Percentiles rank a stretch among this genome's conserved stretches.
Evolutionary conservation across 129 eudicot species (phyloP).

Genomic region (Calendula officinalis): DNA sequence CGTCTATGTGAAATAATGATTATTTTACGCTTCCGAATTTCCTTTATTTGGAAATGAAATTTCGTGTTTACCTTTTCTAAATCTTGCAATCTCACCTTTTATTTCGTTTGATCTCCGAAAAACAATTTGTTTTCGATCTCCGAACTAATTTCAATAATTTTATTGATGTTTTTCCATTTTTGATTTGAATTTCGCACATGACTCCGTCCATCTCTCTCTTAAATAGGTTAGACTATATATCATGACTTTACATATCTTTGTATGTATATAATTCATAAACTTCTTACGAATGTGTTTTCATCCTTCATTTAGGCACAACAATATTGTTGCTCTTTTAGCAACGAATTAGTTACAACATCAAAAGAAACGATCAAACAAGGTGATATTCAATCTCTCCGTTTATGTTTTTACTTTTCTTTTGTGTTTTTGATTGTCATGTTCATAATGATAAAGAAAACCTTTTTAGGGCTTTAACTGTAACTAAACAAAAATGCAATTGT

Average conservation of each 20-base stretch:
- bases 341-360: slow-evolving; percentile 9
- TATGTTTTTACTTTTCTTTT: neutral
- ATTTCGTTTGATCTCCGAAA: slow-evolving; percentile 28
- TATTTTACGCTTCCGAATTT: neutral
- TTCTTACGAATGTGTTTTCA: neutral
- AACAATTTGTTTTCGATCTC: slow-evolving; percentile 5
- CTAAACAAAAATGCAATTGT: no score
- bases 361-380: slow-evolving; percentile 12
- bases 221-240: slow-evolving; percentile 2
- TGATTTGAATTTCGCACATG: neutral
- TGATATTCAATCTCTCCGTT: neutral
- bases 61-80: slow-evolving; percentile 19
- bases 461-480: no score
- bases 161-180: slow-evolving; percentile 15
- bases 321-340: slow-evolving; percentile 21
- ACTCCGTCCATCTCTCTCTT: slow-evolving; percentile 3
- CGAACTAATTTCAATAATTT: slow-evolving; percentile 1
- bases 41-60: neutral
- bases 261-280: neutral
- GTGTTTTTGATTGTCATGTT: neutral
- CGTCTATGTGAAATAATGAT: no score
- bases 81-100: slow-evolving; percentile 23
- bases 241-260: neutral
- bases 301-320: neutral
- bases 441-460: neutral